Evolutionary conservation across 78 protist genomes (phyloP).

Genomic region (Dictyostelium firmibasis): DNA sequence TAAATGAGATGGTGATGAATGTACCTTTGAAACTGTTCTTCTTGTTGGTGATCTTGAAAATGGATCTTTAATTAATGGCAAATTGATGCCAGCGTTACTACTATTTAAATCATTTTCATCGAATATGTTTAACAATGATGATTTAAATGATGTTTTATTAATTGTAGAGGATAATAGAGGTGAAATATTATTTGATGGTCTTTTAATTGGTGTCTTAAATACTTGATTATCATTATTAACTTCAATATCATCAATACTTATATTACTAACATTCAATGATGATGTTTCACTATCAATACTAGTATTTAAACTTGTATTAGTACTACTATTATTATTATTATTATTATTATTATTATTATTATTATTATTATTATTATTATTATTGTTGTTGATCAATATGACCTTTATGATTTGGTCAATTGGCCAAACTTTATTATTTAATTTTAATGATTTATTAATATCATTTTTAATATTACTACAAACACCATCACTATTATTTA

Average conservation of each 20-base stretch:
- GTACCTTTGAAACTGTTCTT: neutral
- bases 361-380: neutral
- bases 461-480: neutral
- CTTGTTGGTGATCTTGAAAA: constrained; percentile 68
- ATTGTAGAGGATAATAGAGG: neutral
- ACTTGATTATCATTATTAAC: neutral
- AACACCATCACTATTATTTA: neutral
- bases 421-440: constrained; percentile 30
- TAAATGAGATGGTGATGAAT: constrained; percentile 36
- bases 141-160: neutral
- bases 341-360: no score
- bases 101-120: neutral
- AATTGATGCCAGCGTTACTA: neutral
- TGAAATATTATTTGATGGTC: neutral
- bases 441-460: neutral
- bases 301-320: neutral
- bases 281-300: neutral
- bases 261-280: neutral
- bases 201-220: neutral
- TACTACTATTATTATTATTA: neutral
- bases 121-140: neutral
- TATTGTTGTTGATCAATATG: neutral
- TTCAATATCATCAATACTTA: neutral
- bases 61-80: constrained; percentile 59
- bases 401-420: neutral